Conservation (phyloP, 306 rosid species). For the Myrica gale region DNA sequence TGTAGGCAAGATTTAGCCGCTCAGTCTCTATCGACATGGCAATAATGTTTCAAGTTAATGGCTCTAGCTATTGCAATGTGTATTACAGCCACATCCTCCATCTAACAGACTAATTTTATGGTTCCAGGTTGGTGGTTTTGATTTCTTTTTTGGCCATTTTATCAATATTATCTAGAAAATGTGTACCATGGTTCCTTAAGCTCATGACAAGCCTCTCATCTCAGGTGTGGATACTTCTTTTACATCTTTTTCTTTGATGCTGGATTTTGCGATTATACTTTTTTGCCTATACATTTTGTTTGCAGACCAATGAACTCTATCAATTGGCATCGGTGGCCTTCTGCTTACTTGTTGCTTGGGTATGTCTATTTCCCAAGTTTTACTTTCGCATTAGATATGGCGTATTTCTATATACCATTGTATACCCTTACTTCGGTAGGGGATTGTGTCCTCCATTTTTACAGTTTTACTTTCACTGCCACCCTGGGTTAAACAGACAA, state of each 20-base stretch:
- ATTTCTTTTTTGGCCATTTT: constrained; percentile 64
- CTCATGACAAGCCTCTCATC: constrained; percentile 96
- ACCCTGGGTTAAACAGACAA: neutral
- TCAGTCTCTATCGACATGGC: neutral
- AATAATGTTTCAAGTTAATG: constrained; percentile 11
- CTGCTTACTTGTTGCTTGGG: constrained; percentile 98
- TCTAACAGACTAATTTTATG: constrained; percentile 27
- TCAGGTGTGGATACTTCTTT: constrained; percentile 50
- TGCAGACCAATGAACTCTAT: constrained; percentile 96
- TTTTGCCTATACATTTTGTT: constrained; percentile 22
- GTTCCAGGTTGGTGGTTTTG: constrained; percentile 71
- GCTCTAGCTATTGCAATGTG: constrained; percentile 18
- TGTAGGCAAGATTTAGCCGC: neutral
- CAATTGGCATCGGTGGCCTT: constrained; percentile 95
- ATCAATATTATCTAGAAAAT: constrained; percentile 73
- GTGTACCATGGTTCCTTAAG: constrained; percentile 88
- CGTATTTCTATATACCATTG: neutral
- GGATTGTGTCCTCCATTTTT: no score
- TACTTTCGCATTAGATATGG: neutral
- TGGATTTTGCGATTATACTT: constrained; percentile 18
- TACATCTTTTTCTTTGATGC: constrained; percentile 20
- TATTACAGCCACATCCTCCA: constrained; percentile 21
- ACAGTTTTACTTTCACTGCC: no score
- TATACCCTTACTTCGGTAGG: no score
- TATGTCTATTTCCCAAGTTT: constrained; percentile 44